A percentile compares a stretch with the other conserved stretches of the same genome.
phyloP scores from a whole-genome alignment of 2,329 filamentous ascomycete species.

The Fusarium lyarnte region DNA sequence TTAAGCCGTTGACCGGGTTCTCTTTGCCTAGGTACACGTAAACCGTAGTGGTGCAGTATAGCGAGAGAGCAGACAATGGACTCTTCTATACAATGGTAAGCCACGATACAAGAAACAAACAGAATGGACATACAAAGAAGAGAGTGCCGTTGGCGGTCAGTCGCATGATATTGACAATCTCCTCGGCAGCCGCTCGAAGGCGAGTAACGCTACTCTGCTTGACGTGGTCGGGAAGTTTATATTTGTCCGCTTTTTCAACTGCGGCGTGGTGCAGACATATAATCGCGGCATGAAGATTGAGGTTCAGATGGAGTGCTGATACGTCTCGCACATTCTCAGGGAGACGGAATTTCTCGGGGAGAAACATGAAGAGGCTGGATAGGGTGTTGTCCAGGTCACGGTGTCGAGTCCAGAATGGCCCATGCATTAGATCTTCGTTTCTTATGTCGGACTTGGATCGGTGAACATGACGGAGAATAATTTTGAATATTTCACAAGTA shows the following conservation, averaged over 20 bases:
- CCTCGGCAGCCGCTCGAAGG: constrained; percentile 81
- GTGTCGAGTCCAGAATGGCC: constrained; percentile 88
- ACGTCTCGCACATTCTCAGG: constrained; percentile 74
- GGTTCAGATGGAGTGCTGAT: constrained; percentile 82
- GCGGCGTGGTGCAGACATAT: constrained; percentile 93
- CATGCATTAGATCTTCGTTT: constrained; percentile 77
- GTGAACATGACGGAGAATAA: constrained; percentile 83
- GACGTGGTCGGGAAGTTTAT: constrained; percentile 71
- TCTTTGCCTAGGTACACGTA: constrained; percentile 83
- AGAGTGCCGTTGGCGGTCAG: constrained; percentile 77
- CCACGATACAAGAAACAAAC: not conserved
- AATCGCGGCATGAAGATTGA: constrained; percentile 86
- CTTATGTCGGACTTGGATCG: constrained; percentile 74
- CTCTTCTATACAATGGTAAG: constrained; percentile 43
- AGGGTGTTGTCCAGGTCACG: constrained; percentile 83
- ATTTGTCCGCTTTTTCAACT: constrained; percentile 81
- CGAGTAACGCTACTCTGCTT: constrained; percentile 76
- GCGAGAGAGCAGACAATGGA: constrained; percentile 70
- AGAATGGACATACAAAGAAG: constrained; percentile 64
- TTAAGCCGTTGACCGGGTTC: constrained; percentile 67
- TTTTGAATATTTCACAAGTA: constrained; percentile 81
- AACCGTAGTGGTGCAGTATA: constrained; percentile 86
- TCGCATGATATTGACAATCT: constrained; percentile 85
- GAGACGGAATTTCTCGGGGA: constrained; percentile 79
- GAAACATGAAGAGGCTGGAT: constrained; percentile 78